A percentile compares a stretch with the other conserved stretches of the same genome.
These are phyloP conservation scores for Aspergillus fumigatiaffinis DNA, from an alignment of 2,329 filamentous ascomycete species.

Conservation along the genomic window DNA sequence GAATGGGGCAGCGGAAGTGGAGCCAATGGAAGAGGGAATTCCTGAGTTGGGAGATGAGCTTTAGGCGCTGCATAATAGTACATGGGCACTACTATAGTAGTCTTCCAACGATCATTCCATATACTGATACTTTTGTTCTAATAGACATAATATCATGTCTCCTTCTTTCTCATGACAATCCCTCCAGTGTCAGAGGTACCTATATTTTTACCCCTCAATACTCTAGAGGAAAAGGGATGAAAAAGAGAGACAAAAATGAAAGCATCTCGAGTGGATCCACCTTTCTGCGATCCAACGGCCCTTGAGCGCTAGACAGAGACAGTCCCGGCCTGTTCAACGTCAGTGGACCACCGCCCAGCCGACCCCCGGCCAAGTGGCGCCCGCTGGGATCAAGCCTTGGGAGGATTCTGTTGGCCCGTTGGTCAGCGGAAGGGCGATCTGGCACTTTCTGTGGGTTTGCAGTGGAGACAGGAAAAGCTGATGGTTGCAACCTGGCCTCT, in stretches of 20 bases:
- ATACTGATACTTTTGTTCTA: neutral
- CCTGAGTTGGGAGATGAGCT: constrained; percentile 6
- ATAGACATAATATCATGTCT: neutral
- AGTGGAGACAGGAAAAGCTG: constrained; percentile 6
- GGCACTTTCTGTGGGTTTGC: constrained; percentile 14
- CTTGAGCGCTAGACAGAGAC: constrained; percentile 12
- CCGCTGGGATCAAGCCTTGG: constrained; percentile 18
- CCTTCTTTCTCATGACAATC: neutral
- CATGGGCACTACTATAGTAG: no score
- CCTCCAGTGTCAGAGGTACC: neutral
- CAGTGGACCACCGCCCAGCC: constrained; percentile 12
- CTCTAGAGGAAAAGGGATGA: neutral
- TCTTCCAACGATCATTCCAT: neutral
- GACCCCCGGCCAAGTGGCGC: constrained; percentile 16
- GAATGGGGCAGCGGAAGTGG: constrained; percentile 17
- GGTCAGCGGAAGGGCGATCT: constrained; percentile 14
- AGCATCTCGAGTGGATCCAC: constrained; percentile 11
- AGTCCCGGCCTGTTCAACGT: constrained; percentile 16
- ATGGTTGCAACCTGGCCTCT: constrained; percentile 7
- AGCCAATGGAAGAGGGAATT: constrained; percentile 13
- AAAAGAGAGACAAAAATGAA: constrained; percentile 8
- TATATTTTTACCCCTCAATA: no score
- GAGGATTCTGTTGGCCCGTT: constrained; percentile 8
- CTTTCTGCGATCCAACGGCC: constrained; percentile 19
- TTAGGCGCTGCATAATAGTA: neutral